These are phyloP conservation scores for Cryptococcus sp. DNA, from an alignment of 1,284 basidiomycete genomes.

Conservation along the genomic window DNA sequence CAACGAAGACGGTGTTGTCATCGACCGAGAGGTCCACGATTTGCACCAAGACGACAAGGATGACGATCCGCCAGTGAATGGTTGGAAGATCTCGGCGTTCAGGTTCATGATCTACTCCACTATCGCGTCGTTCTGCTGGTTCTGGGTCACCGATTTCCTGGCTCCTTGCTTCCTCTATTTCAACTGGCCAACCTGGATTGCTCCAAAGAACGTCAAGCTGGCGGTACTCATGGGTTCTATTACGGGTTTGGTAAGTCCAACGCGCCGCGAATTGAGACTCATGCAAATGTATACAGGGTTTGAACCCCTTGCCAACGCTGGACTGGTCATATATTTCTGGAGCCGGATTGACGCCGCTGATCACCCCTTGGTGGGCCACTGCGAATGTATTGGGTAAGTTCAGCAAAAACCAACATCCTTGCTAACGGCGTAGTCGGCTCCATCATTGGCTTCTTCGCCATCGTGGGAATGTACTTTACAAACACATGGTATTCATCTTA, in stretches of 20 bases:
- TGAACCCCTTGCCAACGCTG: conserved; percentile 45
- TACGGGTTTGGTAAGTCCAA: conserved; percentile 26
- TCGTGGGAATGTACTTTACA: conserved; percentile 13
- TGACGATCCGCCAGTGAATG: conserved; percentile 12
- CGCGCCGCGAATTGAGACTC: not conserved
- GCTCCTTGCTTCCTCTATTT: conserved; percentile 51
- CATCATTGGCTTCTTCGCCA: conserved; percentile 11
- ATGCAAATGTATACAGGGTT: conserved; percentile 24
- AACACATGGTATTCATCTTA: conserved; percentile 14
- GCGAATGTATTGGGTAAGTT: conserved; percentile 59
- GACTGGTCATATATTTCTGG: conserved; percentile 32
- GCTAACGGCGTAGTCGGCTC: conserved; percentile 1
- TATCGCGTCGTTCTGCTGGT: conserved; percentile 18
- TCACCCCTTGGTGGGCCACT: conserved; percentile 20
- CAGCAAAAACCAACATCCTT: not conserved
- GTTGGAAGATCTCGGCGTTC: conserved; percentile 24
- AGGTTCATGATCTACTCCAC: conserved; percentile 17
- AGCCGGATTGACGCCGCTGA: conserved; percentile 17
- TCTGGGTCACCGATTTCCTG: conserved; percentile 20
- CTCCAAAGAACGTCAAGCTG: conserved; percentile 41
- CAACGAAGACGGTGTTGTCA: conserved; percentile 12
- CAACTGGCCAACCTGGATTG: conserved; percentile 63
- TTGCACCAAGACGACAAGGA: not conserved
- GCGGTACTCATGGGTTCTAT: conserved; percentile 23
- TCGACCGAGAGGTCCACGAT: not conserved